Base-by-base conservation (phyloP, 2,329 filamentous ascomycete genomes). In the Stagonosporopsis chrysanthemi region DNA sequence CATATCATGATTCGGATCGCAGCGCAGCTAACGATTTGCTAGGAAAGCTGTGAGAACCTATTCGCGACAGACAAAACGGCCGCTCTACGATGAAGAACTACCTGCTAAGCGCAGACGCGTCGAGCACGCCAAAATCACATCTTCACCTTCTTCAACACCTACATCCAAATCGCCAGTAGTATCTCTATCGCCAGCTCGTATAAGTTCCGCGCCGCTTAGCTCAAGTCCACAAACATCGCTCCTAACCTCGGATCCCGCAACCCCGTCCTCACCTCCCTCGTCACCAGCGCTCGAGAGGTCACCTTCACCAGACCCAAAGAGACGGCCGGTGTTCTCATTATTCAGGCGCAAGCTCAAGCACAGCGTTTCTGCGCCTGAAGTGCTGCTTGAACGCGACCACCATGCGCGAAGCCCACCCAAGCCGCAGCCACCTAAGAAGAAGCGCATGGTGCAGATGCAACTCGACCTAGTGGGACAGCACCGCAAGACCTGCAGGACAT, bases 401-500 rank as follows among this genome's bases (percentile, higher is more conserved):
- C 79, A 80, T 72, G 71, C 65, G 24, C 65, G 72, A 62, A 64
- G 41, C 26, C 68, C 69, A 38, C 61, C 61, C 17, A 56, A 63
- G 29, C 70, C 64, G 52, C 68, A 69, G 5, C 68, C 69, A 7
- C 66, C 56, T 29, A 66, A 61, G 63, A 70, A 67, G 57, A 74
- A 72, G 54, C 69, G 71, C 26, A 67, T 87, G 56, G 82, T 82
- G 46, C 86, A 88, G 68, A 86, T 86, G 79, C 84, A 86, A 64
- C 81, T 88, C 58, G 84, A 86, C 64, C 77, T 88, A 12, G 86
- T 84, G 2, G 77, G 80, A 36, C 80, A 84, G 39, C 75, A 82
- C 36, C 80, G 83, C 43, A 84, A 83, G 63, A 84, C 81, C 11
- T 90, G 87, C 73, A 77, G 78, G 35, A 78, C 77, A 2, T 90